Evolutionary conservation across 2,329 filamentous ascomycete genomes (phyloP), one percentile per base, ranked within the genome.

Genomic region (Leptographium flavum): DNA sequence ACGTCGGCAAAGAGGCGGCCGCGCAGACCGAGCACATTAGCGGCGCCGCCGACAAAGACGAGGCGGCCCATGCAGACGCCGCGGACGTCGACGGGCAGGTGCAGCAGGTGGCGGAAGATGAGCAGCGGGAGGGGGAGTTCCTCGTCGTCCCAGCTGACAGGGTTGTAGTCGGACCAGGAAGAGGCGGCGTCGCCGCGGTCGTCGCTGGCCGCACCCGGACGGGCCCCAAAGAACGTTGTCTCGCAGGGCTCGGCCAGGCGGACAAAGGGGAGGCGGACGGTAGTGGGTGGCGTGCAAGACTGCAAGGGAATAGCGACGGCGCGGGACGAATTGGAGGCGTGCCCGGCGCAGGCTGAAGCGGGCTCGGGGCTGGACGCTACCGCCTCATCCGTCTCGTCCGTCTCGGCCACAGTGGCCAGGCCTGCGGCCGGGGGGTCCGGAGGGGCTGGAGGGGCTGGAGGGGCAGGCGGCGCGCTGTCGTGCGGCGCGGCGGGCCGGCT

Each of bases 21-120:
- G 52, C 85, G 87, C 23, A 98, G 65, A 1, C 92, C 92, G 1
- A 88, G 73, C 9, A 95, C 78, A 23, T 74, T 74, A 6, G 87
- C 79, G 40, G 83, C 83, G 2, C 87, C 87, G 28, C 92, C 92
- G 0, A 81, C 82, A 56, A 98, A 83, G 15, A 94, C 69, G 39
- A 96, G 83, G 33, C 90, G 83, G 1, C 87, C 80, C 79, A 95
- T 92, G 60, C 90, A 95, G 5, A 81, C 64, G 1, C 83, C 81
- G 22, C 92, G 79, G 4, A 88, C 79, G 60, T 98, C 92, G 4
- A 90, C 65, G 0, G 87, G 84, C 1, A 95, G 68, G 8, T 76
- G 71, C 1, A 93, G 68, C 2, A 98, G 71, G 32, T 79, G 74
- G 44, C 76, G 74, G 62, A 94, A 93, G 3, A 93, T 68, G 9